These are phyloP conservation scores for Xylaria digitata DNA, from an alignment of 2,329 filamentous ascomycete genomes.

Conservation along the genomic window DNA sequence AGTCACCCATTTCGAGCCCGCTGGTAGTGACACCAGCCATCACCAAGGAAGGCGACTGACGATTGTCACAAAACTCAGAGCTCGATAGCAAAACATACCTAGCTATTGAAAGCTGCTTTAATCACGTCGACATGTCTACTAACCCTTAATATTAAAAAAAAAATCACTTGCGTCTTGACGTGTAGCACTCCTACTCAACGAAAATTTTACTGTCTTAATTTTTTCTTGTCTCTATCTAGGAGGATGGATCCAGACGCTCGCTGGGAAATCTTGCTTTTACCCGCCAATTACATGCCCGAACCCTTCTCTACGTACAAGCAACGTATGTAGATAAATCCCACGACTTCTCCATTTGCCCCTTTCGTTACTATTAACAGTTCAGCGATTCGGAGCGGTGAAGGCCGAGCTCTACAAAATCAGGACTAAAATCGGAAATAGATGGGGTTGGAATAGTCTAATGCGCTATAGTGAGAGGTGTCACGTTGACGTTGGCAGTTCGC, in stretches of 20 bases:
- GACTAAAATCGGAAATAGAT: background rate
- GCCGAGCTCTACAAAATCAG: background rate
- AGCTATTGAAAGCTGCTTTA: no score
- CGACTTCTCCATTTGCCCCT: background rate
- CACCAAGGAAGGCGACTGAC: no score
- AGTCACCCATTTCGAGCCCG: no score
- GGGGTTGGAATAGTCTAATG: background rate
- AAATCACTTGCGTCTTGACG: background rate
- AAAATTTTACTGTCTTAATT: conserved; percentile 8
- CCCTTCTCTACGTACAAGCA: background rate
- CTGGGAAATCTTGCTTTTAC: conserved; percentile 5
- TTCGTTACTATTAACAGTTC: background rate
- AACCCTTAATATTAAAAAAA: background rate
- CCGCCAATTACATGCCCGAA: conserved; percentile 2
- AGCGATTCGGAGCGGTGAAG: background rate
- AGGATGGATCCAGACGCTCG: background rate
- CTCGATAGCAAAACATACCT: background rate
- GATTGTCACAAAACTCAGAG: no score
- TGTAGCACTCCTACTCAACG: background rate
- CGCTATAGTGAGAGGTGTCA: background rate
- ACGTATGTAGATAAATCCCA: background rate
- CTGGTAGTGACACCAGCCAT: no score
- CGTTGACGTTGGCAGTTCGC: conserved; percentile 4
- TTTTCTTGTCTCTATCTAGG: conserved; percentile 21
- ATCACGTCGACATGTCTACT: background rate